Evolutionary conservation across 2,329 filamentous ascomycete genomes (phyloP).

Genomic region (Neonectria ditissima): DNA sequence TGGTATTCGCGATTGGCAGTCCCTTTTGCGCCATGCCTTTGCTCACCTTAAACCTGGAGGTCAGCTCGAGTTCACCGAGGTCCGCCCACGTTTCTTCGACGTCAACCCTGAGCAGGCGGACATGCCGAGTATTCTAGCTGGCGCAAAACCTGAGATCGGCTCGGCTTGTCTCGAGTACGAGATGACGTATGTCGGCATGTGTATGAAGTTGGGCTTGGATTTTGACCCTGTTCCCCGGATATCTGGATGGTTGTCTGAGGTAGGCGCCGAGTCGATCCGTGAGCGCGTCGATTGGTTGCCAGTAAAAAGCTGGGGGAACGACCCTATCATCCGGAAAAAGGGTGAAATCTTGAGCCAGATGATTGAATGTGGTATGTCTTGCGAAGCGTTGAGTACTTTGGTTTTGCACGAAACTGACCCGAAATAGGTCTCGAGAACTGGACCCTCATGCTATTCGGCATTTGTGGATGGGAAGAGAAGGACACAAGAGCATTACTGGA

Average conservation of each 20-base stretch:
- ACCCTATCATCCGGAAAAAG: conserved; percentile 53
- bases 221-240: conserved; percentile 55
- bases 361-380: conserved; percentile 51
- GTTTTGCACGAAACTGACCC: neutral
- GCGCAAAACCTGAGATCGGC: conserved; percentile 39
- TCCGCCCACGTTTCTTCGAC: conserved; percentile 55
- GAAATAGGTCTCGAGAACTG: conserved; percentile 46
- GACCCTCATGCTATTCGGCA: conserved; percentile 49
- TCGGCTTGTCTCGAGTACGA: conserved; percentile 51
- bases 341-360: conserved; percentile 53
- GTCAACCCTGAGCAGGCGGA: conserved; percentile 47
- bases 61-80: conserved; percentile 58
- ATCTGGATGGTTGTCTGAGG: conserved; percentile 48
- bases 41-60: conserved; percentile 58
- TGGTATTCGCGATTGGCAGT: conserved; percentile 58
- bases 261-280: conserved; percentile 55
- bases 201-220: conserved; percentile 49
- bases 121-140: conserved; percentile 19
- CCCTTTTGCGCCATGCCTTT: conserved; percentile 52
- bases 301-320: conserved; percentile 54
- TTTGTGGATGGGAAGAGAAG: conserved; percentile 49
- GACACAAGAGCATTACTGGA: conserved; percentile 47
- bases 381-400: neutral
- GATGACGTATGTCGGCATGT: conserved; percentile 46
- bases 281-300: conserved; percentile 58